Evolutionary conservation across 2,329 filamentous ascomycete genomes (phyloP), one percentile per base, ranked within the genome.

Genomic region (Botrytis fragariae): DNA sequence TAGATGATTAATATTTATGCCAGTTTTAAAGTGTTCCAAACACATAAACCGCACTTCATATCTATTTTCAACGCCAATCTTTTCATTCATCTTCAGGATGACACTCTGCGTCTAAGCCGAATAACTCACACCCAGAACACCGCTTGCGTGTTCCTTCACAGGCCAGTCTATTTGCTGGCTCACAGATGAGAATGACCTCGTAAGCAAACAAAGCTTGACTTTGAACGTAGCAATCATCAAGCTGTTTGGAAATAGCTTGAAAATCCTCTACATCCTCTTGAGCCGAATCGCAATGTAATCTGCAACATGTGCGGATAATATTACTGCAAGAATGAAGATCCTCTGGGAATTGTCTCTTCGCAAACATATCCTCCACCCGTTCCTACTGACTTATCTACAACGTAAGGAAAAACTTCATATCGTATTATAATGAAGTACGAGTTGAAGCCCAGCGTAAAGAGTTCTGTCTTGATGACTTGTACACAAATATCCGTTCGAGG

Each of bases 351-450:
- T 62, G 2, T 37, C 25, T 25, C 22, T 39, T 61, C 20, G 2
- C 22, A 61, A 61, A 39, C 1, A 4, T 39, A 25, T 39, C 59
- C 14, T 37, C 32, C 22, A 16, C 22, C 20, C 2, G 4, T 22
- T 7, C 48, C 10, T 1, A 12, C 48, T 10, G 25, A 51, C 48
- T 10, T 25, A 2, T 51, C 48, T n/a, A n/a, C 25, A 51, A n/a
- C 10, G 12, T 16, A 12, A 51, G 10, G 25, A 14, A 7, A 51
- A n/a, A n/a, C 10, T n/a, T 51, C 25, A 51, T 14, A n/a, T 6
- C 1, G 1, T 3, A n/a, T 14, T n/a, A 14, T 51, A 3, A 4
- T n/a, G 48, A n/a, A n/a, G 48, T 51, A 14, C 0, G n/a, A n/a
- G n/a, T n/a, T 5, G 25, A 10, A 51, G 25, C 4, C 48, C 25